A percentile compares a stretch with the other conserved stretches of the same genome.
phyloP scores from a whole-genome alignment of 148 eudicot species.

The Mesembryanthemum crystallinum region DNA sequence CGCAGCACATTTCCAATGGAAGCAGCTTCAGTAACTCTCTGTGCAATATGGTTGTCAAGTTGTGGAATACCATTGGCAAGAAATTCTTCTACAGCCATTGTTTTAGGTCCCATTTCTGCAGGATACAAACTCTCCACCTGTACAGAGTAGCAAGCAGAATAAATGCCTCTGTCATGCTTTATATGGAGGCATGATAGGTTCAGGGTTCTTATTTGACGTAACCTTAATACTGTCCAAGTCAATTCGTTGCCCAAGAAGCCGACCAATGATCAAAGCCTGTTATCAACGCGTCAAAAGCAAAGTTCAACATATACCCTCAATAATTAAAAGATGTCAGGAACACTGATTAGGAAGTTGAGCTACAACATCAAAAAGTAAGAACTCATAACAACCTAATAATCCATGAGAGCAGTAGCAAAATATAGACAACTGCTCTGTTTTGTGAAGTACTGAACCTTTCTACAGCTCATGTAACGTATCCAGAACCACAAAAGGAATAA shows the following conservation, averaged over 20 bases:
- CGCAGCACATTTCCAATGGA: constrained; percentile 81
- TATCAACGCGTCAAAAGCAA: constrained; percentile 20
- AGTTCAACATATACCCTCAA: not conserved
- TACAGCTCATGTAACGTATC: too few species aligned
- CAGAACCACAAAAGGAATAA: too few species aligned
- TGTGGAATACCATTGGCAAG: constrained; percentile 67
- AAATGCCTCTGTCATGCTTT: not conserved
- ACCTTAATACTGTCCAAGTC: constrained; percentile 69
- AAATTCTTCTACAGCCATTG: constrained; percentile 70
- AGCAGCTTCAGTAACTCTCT: constrained; percentile 62
- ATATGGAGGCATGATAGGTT: not conserved
- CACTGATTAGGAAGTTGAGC: not conserved
- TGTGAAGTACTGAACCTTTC: not conserved
- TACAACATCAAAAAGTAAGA: not conserved
- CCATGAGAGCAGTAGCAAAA: not conserved
- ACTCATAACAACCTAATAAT: not conserved
- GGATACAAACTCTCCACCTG: constrained; percentile 92
- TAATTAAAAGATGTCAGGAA: not conserved
- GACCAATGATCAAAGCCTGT: constrained; percentile 91
- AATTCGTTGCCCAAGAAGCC: constrained; percentile 77
- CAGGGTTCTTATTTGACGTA: not conserved
- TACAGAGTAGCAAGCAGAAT: not conserved
- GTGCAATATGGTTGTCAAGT: constrained; percentile 63
- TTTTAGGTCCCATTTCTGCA: constrained; percentile 67
- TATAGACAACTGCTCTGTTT: not conserved